Base-by-base conservation (phyloP, 192 early-diverging fungal species). In the Pilaira anomala region DNA sequence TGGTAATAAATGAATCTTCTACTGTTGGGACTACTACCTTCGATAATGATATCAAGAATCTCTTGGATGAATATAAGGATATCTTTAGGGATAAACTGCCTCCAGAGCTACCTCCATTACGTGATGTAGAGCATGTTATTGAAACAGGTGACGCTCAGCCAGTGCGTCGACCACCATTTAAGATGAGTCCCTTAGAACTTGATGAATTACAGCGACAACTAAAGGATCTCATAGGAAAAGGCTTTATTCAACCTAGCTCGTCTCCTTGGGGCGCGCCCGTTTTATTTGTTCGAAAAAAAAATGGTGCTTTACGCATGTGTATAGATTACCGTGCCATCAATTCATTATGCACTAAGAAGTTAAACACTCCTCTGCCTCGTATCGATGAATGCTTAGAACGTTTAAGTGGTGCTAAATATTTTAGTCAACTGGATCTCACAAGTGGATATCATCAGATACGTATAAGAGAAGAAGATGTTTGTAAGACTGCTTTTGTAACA, bases 251-350 rank as follows among this genome's bases (percentile, higher is more conserved):
- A 24, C 72, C n/a, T n/a, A n/a, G n/a, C n/a, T n/a, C n/a, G n/a
- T n/a, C n/a, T n/a, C n/a, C n/a, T n/a, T n/a, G n/a, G n/a, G n/a
- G n/a, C n/a, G n/a, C n/a, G n/a, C n/a, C n/a, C n/a, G n/a, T n/a
- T n/a, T n/a, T 83, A 45, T 83, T 83, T 67, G 76, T 78, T 3
- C 50, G 65, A 12, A 81, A 84, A 39, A 84, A 84, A 30, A 72
- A 80, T 53, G 83, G 83, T 7, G 40, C 61, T 11, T 11, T 84
- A 19, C 58, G 76, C 0, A 49, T 83, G 29, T 84, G 82, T 39
- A 48, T 86, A 0, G 83, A 83, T 44, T 87, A 85, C 52, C 52
- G 81, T 25, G 78, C 70, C 0, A 89, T 60, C 64, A 48, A 29
- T n/a, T 72, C 1, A 86, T 80, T 3, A 68, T 81, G 7, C 53